These are phyloP conservation scores for Neophaeococcomyces aloes DNA, from an alignment of 2,329 filamentous ascomycete genomes.

Conservation along the genomic window DNA sequence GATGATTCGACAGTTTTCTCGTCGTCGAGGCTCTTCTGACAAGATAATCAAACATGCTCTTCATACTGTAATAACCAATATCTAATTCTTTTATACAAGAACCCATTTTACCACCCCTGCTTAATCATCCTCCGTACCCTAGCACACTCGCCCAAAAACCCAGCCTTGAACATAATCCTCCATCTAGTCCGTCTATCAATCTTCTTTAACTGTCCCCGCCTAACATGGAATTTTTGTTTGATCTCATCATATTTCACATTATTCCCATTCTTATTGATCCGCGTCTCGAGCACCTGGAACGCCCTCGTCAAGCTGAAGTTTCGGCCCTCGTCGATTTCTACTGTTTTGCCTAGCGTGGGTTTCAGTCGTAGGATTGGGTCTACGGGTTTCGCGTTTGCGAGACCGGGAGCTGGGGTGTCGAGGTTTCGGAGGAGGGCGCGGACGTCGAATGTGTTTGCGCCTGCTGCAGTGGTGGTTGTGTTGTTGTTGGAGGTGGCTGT, in stretches of 20 bases:
- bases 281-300: slow-evolving; percentile 21
- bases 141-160: slow-evolving; percentile 32
- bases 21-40: too few relatives aligned
- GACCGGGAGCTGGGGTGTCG: background rate
- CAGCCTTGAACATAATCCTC: slow-evolving; percentile 36
- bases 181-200: slow-evolving; percentile 29
- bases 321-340: slow-evolving; percentile 15
- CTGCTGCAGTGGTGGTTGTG: background rate
- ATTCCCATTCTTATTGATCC: slow-evolving; percentile 24
- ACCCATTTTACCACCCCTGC: slow-evolving; percentile 35
- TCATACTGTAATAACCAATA: too few relatives aligned
- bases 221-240: slow-evolving; percentile 32
- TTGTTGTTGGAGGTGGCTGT: background rate
- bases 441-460: background rate
- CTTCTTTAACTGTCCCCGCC: slow-evolving; percentile 34
- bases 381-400: background rate
- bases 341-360: slow-evolving; percentile 22
- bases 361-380: slow-evolving; percentile 17
- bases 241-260: slow-evolving; percentile 25
- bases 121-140: slow-evolving; percentile 35
- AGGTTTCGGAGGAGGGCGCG: background rate
- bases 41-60: too few relatives aligned
- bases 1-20: too few relatives aligned
- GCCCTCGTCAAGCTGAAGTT: slow-evolving; percentile 20
- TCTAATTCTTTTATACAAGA: too few relatives aligned